Evolutionary conservation across 2,329 filamentous ascomycete species (phyloP).

Genomic region (Aspergillus arachidicola): DNA sequence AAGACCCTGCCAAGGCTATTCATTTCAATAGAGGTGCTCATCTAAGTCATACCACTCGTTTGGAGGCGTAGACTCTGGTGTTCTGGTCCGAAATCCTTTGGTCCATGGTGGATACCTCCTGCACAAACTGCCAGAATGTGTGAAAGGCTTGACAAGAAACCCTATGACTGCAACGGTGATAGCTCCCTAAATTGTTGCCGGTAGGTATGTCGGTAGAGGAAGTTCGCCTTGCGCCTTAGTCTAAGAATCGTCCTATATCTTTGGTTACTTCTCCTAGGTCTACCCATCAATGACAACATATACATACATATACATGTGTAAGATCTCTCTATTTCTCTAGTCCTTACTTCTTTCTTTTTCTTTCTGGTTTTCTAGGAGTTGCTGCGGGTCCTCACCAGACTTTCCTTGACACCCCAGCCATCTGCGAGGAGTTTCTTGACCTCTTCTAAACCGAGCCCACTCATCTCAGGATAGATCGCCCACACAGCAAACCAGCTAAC

Average conservation of each 20-base stretch:
- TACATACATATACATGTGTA: not conserved
- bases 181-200: not conserved
- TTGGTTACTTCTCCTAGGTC: not conserved
- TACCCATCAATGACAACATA: not conserved
- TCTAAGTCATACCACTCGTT: no score
- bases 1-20: no score
- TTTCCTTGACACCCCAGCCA: slow-evolving; percentile 70
- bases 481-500: slow-evolving; percentile 69
- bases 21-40: no score
- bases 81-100: not conserved
- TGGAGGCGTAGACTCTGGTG: no score
- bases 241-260: not conserved
- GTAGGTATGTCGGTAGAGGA: not conserved
- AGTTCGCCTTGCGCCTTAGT: not conserved
- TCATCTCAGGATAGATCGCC: slow-evolving; percentile 83
- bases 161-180: not conserved
- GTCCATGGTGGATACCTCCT: not conserved
- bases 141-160: not conserved
- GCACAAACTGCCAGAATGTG: not conserved
- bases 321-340: not conserved
- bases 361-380: not conserved
- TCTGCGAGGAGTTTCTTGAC: slow-evolving; percentile 70
- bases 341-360: not conserved
- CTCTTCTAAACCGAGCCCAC: slow-evolving; percentile 78
- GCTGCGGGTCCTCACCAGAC: slow-evolving; percentile 28